Percentiles rank a stretch among this genome's conserved stretches.
Evolutionary conservation across 352 stramenopile genomes (phyloP).

Genomic region (Phytophthora fragariaefolia): DNA sequence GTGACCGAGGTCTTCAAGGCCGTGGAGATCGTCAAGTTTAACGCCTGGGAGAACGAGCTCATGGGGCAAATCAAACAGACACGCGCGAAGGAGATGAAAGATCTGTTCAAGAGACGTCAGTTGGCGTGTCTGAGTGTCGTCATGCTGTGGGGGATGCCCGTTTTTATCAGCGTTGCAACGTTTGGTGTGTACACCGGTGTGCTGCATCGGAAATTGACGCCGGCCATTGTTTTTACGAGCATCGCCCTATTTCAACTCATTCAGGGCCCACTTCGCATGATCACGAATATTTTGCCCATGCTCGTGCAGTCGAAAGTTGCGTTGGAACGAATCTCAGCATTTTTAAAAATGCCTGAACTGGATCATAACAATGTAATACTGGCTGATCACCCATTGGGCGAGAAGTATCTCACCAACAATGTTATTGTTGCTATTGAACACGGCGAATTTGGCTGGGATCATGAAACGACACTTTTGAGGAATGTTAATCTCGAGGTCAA

Average conservation of each 20-base stretch:
- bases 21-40: constrained; percentile 95
- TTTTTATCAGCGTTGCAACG: constrained; percentile 53
- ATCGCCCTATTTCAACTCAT: constrained; percentile 85
- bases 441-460: constrained; percentile 50
- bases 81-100: constrained; percentile 41
- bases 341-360: constrained; percentile 68
- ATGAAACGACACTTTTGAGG: constrained; percentile 39
- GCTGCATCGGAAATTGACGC: constrained; percentile 88
- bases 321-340: constrained; percentile 73
- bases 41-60: constrained; percentile 91
- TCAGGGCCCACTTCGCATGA: constrained; percentile 54
- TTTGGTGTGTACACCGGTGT: constrained; percentile 55
- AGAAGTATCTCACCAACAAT: constrained; percentile 33
- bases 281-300: constrained; percentile 55
- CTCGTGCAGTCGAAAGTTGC: constrained; percentile 88
- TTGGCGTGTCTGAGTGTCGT: constrained; percentile 44
- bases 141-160: constrained; percentile 53
- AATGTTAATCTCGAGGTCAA: constrained; percentile 79
- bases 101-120: constrained; percentile 38
- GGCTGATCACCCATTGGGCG: constrained; percentile 8
- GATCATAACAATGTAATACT: constrained; percentile 31
- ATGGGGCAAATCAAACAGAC: constrained; percentile 54
- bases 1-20: constrained; percentile 67
- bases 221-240: constrained; percentile 69
- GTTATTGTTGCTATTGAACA: constrained; percentile 39